Evolutionary conservation across 2,329 filamentous ascomycete species (phyloP), one percentile per base, ranked within the genome.

Genomic region (Pseudocercospora musae): DNA sequence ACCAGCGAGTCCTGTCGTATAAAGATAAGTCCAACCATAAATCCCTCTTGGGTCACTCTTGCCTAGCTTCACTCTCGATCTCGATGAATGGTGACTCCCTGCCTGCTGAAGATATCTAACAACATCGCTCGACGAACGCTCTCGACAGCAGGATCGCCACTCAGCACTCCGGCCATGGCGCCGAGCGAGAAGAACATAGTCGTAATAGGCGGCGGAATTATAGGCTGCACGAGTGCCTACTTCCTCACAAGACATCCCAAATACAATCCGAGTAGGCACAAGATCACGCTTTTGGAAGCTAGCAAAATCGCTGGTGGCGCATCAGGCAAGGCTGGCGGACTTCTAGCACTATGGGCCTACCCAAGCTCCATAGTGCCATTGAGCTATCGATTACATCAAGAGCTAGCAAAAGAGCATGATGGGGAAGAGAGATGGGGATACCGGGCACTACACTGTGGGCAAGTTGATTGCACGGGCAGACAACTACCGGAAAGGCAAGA

Each of bases 331-430:
- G 94, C 95, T 0, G 95, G 95, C 15, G 95, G 95, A 0, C 82
- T 99, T 4, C 83, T 99, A 21, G 95, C 89, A 0, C 81, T 93
- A 15, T 98, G 94, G 92, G 95, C 94, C 0, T 97, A 96, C 73
- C 95, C 95, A 0, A 82, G 81, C 61, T 89, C 85, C 70, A 86
- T 98, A 42, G 94, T 97, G 0, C 91, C 91, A 0, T 80, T 98
- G 46, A 96, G 91, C 62, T 98, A 92, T 77, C 84, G 83, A 53
- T 81, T 98, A 15, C 95, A 98, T 72, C 85, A 86, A 33, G 87
- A 96, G 71, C 82, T 99, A 11, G 90, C 94, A n/a, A 84, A 87
- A 3, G 89, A 96, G 75, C 91, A 98, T 73, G 84, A 85, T 66
- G 95, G 95, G 1, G 85, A 84, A 25, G 81, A 88, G 60, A 81